Evolutionary conservation across 1,284 basidiomycete genomes (phyloP), one percentile per base, ranked within the genome.

Genomic region (Kwoniella shivajii): DNA sequence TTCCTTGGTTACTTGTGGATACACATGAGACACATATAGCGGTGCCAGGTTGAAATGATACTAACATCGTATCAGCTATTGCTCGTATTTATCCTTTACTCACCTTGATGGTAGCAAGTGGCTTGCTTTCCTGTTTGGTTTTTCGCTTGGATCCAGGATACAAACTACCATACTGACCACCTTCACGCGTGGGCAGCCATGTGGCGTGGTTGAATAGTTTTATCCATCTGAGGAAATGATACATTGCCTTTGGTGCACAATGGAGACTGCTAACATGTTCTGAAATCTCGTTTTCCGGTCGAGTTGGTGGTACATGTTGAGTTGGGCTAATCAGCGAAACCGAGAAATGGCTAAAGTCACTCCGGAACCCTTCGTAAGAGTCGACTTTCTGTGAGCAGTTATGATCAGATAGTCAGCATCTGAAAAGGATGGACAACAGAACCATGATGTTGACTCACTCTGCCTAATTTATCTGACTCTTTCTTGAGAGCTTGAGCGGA

Each of bases 141-240:
- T 87, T 83, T 2, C 83, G 83, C 18, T 87, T 85, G 10, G 83
- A 81, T 44, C 83, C 81, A 1, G 89, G 88, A 77, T 91, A 95
- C 29, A 90, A 86, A 6, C 79, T 81, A 24, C 95, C 95, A 66
- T 92, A 89, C 5, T 92, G 87, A 20, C 45, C 45, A 24, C 45
- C 45, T 34, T 47, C 45, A n/a, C 45, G 30, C 45, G 95, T 89
- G 0, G 93, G 93, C 14, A 96, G 80, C 1, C 89, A 86, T 64
- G 94, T 80, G 5, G 84, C 84, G 53, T 86, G 83, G 68, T 90
- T 88, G 73, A 98, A 98, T 10, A 95, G 80, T 58, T 71, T 81
- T 85, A 89, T 94, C 94, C 94, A 98, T 0, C 88, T 83, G 84
- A 88, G 92, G 78, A 99, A 98, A 74, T 94, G 91, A 4, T 90